Percentiles rank a stretch among this genome's conserved stretches.
phyloP scores from a whole-genome alignment of 1,139 yeast genomes.

The Protomyces inundatus region DNA sequence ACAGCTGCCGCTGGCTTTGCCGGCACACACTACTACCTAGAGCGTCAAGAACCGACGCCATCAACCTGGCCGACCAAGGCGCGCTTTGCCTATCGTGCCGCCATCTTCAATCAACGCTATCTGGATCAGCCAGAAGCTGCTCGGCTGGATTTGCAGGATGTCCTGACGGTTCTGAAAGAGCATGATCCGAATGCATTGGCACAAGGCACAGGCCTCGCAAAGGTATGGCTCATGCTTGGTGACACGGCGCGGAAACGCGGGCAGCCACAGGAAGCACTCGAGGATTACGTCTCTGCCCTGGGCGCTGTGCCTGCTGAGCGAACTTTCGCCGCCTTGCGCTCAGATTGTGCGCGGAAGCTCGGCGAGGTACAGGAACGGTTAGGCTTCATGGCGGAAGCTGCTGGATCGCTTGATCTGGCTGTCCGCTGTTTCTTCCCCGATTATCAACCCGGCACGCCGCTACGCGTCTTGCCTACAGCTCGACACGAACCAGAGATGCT shows the following conservation, averaged over 20 bases:
- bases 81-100: conserved; percentile 19
- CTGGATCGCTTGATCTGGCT: conserved; percentile 7
- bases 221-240: conserved; percentile 3
- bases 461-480: background rate
- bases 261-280: background rate
- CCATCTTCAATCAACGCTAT: conserved; percentile 13
- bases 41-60: conserved; percentile 13
- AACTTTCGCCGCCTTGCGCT: background rate
- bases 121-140: conserved; percentile 13
- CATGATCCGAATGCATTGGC: background rate
- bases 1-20: conserved; percentile 16
- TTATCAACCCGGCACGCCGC: background rate
- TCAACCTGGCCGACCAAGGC: conserved; percentile 7
- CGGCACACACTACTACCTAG: conserved; percentile 10
- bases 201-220: background rate
- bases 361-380: conserved; percentile 16
- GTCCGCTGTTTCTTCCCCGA: conserved; percentile 4
- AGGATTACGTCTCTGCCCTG: background rate
- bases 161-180: background rate
- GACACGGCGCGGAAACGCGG: conserved; percentile 9
- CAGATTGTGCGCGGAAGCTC: conserved; percentile 13
- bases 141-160: background rate
- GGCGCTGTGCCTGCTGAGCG: background rate
- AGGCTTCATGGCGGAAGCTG: conserved; percentile 1
- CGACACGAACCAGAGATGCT: conserved; percentile 6